Base-by-base conservation (phyloP, 2,329 filamentous ascomycete species). In the Clonostachys chloroleuca region DNA sequence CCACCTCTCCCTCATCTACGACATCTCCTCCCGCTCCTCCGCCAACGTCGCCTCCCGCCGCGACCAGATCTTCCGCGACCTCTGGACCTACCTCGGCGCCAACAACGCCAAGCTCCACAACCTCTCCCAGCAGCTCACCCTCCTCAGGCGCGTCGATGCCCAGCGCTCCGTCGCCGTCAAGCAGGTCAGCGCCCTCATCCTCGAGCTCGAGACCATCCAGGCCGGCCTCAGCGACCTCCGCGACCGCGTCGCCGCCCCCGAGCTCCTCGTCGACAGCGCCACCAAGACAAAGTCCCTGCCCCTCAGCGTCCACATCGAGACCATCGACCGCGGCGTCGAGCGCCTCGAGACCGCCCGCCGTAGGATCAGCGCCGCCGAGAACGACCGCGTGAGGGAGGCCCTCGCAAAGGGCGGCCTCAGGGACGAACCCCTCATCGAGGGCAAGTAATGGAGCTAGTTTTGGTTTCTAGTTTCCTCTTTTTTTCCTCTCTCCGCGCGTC, bases 71-170 rank as follows among this genome's bases (percentile, higher is more conserved):
- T 74, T 92, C 47, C 81, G 80, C 50, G 75, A 78, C 13, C 70
- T 94, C 9, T 91, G 88, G 86, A 87, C 84, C 1, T 78, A 86
- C 50, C 72, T 94, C 13, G 89, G 89, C 42, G 86, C 78, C 17
- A 89, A 92, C 61, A 71, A 74, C 34, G 67, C 70, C 16, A 76
- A 77, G 42, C 70, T 87, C 13, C 74, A 76, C 42, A 81, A 81
- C 52, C 77, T 87, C 50, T 74, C 83, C 46, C 68, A 73, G 20
- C 84, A 90, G 57, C 73, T 92, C 7, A 61, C 66, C 4, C 74
- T 92, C 5, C 73, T 95, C 12, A 64, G 70, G 2, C 75, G 83
- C 50, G 84, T 94, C n/a, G 76, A 80, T 20, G 58, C 60, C 6
- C 89, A 92, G 66, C 77, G 87, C 24, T 75, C 75, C 42, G 72